Evolutionary conservation across 495 filamentous ascomycete species (phyloP).

Genomic region (Penicillium silybi): DNA sequence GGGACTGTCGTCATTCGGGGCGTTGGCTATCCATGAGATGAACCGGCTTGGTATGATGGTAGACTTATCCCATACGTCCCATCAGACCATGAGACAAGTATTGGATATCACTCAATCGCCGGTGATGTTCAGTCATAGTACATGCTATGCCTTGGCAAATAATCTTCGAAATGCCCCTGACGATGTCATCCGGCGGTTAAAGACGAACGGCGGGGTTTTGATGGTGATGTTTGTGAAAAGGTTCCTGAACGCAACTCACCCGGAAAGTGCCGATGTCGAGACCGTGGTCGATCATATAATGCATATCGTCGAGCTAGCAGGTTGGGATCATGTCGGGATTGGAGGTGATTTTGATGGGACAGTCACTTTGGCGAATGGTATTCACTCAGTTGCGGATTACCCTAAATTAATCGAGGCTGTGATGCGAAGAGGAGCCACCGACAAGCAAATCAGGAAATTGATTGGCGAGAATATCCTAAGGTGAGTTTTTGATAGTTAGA

Average conservation of each 20-base stretch:
- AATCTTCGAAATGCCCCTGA: conserved; percentile 73
- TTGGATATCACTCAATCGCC: conserved; percentile 59
- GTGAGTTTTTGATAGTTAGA: background rate
- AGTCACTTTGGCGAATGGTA: conserved; percentile 24
- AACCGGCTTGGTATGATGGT: conserved; percentile 78
- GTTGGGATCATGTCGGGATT: conserved; percentile 70
- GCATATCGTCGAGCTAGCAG: conserved; percentile 65
- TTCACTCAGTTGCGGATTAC: conserved; percentile 68
- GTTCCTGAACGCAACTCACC: conserved; percentile 56
- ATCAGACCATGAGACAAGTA: conserved; percentile 68
- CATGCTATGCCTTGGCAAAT: conserved; percentile 61
- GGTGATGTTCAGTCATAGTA: conserved; percentile 71
- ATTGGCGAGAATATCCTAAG: conserved; percentile 59
- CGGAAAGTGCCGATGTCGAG: conserved; percentile 55
- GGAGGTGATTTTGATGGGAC: conserved; percentile 73
- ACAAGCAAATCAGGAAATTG: conserved; percentile 53
- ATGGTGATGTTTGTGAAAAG: conserved; percentile 73
- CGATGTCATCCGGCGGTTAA: conserved; percentile 60
- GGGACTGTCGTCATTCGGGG: conserved; percentile 2
- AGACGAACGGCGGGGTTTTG: conserved; percentile 57
- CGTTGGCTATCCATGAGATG: conserved; percentile 59
- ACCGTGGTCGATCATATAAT: conserved; percentile 67
- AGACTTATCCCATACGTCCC: conserved; percentile 64
- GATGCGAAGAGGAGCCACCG: conserved; percentile 54
- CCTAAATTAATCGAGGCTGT: conserved; percentile 69